A percentile compares a stretch with the other conserved stretches of the same genome.
Evolutionary conservation across 768 basidiomycete genomes (phyloP).

Genomic region (Hydnum rufescens): DNA sequence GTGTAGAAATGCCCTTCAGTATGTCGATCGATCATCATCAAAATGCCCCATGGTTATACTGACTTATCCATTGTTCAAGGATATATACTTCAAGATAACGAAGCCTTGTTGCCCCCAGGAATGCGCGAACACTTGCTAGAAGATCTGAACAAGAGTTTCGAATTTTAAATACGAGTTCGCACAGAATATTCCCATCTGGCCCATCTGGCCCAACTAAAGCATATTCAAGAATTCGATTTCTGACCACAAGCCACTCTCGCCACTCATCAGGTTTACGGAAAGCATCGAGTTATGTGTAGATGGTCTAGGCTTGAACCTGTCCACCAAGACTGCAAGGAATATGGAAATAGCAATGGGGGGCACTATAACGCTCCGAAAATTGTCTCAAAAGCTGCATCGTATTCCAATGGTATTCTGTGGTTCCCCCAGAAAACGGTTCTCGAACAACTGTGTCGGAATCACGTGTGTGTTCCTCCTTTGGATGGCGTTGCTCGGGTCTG

Average conservation of each 20-base stretch:
- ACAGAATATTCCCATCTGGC: background rate
- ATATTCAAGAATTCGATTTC: background rate
- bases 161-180: conserved; percentile 29
- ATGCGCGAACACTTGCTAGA: conserved; percentile 75
- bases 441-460: too few relatives aligned
- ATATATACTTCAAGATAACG: conserved; percentile 28
- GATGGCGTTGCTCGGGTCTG: too few relatives aligned
- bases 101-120: conserved; percentile 69
- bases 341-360: background rate
- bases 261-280: background rate
- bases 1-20: conserved; percentile 98
- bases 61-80: conserved; percentile 16
- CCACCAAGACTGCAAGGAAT: background rate
- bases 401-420: too few relatives aligned
- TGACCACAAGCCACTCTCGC: background rate
- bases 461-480: too few relatives aligned
- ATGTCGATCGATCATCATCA: conserved; percentile 17
- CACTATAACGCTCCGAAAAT: too few relatives aligned
- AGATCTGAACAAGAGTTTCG: conserved; percentile 74
- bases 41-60: background rate
- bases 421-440: too few relatives aligned
- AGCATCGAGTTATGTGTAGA: background rate
- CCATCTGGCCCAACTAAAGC: background rate
- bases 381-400: too few relatives aligned
- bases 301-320: background rate